Conservation (phyloP, 495 filamentous ascomycete genomes). For the Hypoxylon perforatum region DNA sequence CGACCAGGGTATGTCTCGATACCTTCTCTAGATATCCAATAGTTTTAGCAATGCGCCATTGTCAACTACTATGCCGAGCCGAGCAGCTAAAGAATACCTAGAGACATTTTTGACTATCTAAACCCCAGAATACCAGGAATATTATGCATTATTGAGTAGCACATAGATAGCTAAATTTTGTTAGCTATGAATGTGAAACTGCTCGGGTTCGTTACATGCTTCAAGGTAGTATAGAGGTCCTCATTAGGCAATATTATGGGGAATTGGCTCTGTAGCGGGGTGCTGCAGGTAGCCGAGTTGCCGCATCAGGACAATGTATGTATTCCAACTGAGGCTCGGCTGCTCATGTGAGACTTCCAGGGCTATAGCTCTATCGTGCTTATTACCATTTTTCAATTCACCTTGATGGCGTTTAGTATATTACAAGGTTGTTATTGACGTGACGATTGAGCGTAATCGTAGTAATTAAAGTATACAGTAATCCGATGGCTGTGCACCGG, state of each 20-base stretch:
- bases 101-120: no score
- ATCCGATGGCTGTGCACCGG: slow-evolving; percentile 33
- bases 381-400: neutral
- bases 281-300: slow-evolving; percentile 19
- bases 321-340: slow-evolving; percentile 20
- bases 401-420: neutral
- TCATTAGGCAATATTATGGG: slow-evolving; percentile 9
- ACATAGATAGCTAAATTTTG: no score
- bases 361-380: neutral
- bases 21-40: no score
- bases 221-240: neutral
- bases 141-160: no score
- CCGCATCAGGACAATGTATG: slow-evolving; percentile 10
- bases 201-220: neutral
- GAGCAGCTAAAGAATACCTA: no score
- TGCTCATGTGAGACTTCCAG: neutral
- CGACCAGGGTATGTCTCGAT: no score
- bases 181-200: neutral
- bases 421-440: slow-evolving; percentile 11
- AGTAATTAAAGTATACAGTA: slow-evolving; percentile 40
- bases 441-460: slow-evolving; percentile 27
- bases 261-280: slow-evolving; percentile 19
- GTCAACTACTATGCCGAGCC: no score
- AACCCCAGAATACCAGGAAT: no score
- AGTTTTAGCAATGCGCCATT: no score